Evolutionary conservation across 208 protist species (phyloP).

Genomic region (Crithidia fasciculata): DNA sequence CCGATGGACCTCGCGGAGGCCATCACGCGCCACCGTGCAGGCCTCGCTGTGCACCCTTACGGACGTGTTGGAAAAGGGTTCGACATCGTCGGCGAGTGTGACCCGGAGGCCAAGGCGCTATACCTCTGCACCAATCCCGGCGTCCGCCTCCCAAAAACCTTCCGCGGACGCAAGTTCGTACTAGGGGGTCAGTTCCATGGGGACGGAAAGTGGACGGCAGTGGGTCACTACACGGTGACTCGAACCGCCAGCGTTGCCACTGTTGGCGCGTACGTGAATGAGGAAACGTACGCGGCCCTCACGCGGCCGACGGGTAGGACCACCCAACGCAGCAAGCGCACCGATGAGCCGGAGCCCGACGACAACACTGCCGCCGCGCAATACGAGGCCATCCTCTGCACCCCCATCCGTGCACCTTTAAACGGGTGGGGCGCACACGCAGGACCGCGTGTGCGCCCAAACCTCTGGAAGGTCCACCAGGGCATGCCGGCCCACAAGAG

Average conservation of each 20-base stretch:
- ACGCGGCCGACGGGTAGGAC: neutral
- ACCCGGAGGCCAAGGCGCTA: neutral
- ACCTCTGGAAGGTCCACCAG: neutral
- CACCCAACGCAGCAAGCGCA: neutral
- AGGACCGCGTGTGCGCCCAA: neutral
- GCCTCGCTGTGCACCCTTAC: neutral
- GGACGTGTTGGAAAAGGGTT: neutral
- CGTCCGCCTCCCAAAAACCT: neutral
- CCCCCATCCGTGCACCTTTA: neutral
- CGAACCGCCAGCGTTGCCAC: neutral
- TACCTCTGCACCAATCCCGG: neutral
- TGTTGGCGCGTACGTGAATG: neutral
- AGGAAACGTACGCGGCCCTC: neutral
- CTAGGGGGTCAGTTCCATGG: neutral
- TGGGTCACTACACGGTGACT: neutral
- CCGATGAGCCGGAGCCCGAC: neutral
- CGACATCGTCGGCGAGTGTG: neutral
- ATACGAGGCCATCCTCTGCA: neutral
- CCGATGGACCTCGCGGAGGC: neutral
- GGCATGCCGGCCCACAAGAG: neutral
- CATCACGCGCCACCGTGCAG: neutral
- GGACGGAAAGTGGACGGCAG: neutral
- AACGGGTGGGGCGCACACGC: neutral
- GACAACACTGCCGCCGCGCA: neutral
- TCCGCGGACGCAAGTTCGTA: neutral